Evolutionary conservation across 768 basidiomycete species (phyloP), one percentile per base, ranked within the genome.

Genomic region (Baorangia bicolor): DNA sequence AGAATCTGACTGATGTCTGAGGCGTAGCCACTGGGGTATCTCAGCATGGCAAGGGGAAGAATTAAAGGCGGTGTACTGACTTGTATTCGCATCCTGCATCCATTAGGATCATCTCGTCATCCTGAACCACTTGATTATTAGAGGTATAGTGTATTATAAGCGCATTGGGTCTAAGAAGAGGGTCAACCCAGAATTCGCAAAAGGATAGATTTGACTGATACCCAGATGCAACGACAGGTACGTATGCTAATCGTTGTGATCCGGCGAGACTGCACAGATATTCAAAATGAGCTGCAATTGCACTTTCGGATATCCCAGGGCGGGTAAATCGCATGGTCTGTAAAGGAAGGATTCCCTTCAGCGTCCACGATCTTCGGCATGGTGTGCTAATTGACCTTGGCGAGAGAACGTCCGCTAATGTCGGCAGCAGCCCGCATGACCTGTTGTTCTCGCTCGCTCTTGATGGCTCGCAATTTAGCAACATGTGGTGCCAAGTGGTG

Each of bases 161-260:
- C 9, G 92, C 86, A 65, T 98, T 97, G 2, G 89, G 79, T 28
- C 93, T 95, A 33, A 46, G 60, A 35, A 21, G 38, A 10, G 25
- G 13, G 38, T 64, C 23, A 47, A 39, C 12, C 18, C 25, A 31
- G 46, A 39, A 20, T 33, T 53, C 40, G 2, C 31, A 51, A 40
- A 49, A 43, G 12, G 47, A 14, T 5, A 37, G 31, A 59, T 35
- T 38, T 34, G 18, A 25, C 60, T 55, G 9, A 63, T 71, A 91
- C 90, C 97, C 97, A 2, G 93, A 94, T 6, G 93, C 96, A 33
- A 98, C 92, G 6, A 99, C 97, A 13, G 97, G 97, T 2, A 99
- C 95, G 68, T 99, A 99, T n/a, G 97, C 95, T 45, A 86, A 83
- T 38, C 95, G 81, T 64, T 93, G 87, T 13, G 92, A 81, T 21